These are phyloP conservation scores for Mycena polygramma DNA, from an alignment of 768 basidiomycete genomes.

Conservation along the genomic window DNA sequence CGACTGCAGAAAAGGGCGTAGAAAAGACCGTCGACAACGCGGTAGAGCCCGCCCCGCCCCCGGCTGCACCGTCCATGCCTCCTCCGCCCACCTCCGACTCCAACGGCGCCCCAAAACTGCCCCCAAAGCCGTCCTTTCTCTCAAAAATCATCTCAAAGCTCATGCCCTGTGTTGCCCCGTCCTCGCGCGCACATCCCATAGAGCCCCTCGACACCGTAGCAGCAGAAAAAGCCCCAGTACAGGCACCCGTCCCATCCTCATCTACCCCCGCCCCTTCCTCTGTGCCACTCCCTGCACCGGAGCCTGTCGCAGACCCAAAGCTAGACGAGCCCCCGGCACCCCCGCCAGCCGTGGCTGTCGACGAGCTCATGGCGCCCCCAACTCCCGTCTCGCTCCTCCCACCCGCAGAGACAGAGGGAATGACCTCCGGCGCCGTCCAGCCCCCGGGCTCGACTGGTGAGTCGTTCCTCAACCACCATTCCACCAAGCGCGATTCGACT, in stretches of 20 bases:
- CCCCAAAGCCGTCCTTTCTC: slow-evolving; percentile 19
- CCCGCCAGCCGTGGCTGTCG: slow-evolving; percentile 26
- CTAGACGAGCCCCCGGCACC: slow-evolving; percentile 14
- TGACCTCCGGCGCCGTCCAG: slow-evolving; percentile 92
- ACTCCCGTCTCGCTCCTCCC: slow-evolving; percentile 37
- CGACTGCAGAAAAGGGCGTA: neutral
- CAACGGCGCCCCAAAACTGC: slow-evolving; percentile 13
- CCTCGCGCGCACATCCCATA: slow-evolving; percentile 30
- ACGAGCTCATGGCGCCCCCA: slow-evolving; percentile 36
- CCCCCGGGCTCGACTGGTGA: slow-evolving; percentile 86
- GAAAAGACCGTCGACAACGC: neutral
- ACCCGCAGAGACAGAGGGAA: slow-evolving; percentile 80
- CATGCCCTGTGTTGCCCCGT: slow-evolving; percentile 31
- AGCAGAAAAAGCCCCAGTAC: slow-evolving; percentile 31
- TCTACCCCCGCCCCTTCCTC: neutral
- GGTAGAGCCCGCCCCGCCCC: neutral
- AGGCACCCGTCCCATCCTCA: slow-evolving; percentile 8
- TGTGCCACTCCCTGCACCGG: slow-evolving; percentile 1
- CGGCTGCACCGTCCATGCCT: slow-evolving; percentile 5
- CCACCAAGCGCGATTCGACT: slow-evolving; percentile 58
- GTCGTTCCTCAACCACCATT: slow-evolving; percentile 37
- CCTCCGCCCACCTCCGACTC: neutral
- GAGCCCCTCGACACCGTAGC: slow-evolving; percentile 25
- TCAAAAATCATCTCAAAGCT: slow-evolving; percentile 26
- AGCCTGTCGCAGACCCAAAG: slow-evolving; percentile 6